These are phyloP conservation scores for Lunularia cruciata DNA, from an alignment of 225 moss, liverwort and hornwort genomes.

Conservation along the genomic window DNA sequence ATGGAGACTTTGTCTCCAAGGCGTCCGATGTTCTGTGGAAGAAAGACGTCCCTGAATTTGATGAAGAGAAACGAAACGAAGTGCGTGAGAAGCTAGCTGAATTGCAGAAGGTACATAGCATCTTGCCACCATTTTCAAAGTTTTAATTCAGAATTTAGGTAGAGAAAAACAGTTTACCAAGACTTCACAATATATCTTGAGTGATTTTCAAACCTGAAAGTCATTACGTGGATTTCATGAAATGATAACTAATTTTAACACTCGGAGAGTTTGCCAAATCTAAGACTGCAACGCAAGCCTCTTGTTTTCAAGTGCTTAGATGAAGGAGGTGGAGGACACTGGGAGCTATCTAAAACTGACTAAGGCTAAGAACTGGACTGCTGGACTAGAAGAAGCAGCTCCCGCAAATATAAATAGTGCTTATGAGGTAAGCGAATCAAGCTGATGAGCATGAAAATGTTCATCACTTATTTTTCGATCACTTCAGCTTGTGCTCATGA, in stretches of 20 bases:
- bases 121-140: too few relatives aligned
- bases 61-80: constrained; percentile 31
- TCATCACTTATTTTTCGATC: too few relatives aligned
- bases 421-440: constrained; percentile 1
- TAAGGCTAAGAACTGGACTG: constrained; percentile 46
- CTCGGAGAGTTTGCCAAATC: background rate
- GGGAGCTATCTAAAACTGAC: constrained; percentile 42
- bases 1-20: constrained; percentile 40
- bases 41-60: constrained; percentile 31
- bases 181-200: too few relatives aligned
- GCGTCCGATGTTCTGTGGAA: constrained; percentile 35
- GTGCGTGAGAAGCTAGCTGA: constrained; percentile 35
- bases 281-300: constrained; percentile 2
- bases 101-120: constrained; percentile 33
- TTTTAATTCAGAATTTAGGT: too few relatives aligned
- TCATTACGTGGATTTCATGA: too few relatives aligned
- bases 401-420: constrained; percentile 26
- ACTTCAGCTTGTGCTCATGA: too few relatives aligned
- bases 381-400: constrained; percentile 36
- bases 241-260: too few relatives aligned
- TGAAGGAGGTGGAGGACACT: constrained; percentile 37
- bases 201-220: too few relatives aligned
- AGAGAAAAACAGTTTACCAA: too few relatives aligned
- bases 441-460: too few relatives aligned
- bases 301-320: constrained; percentile 30